phyloP scores from a whole-genome alignment of 73 alveolate species.

The Tetrahymena borealis region DNA sequence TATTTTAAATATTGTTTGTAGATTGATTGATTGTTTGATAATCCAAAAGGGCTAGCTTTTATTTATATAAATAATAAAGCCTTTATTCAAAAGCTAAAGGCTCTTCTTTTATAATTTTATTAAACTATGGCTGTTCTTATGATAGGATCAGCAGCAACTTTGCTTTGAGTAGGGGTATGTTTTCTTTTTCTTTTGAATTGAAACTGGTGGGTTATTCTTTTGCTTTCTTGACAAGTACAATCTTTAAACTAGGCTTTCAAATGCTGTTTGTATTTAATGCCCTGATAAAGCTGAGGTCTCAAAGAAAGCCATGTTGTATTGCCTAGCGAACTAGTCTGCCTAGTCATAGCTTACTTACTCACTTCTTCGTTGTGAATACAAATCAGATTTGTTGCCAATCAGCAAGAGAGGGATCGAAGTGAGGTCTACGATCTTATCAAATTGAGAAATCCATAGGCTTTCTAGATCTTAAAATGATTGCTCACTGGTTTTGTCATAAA shows the following conservation, averaged over 20 bases:
- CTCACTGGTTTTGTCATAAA: not conserved
- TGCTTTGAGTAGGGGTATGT: not conserved
- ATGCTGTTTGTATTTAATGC: not conserved
- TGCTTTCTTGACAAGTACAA: not conserved
- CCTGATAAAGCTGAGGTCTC: not conserved
- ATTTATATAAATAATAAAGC: too few relatives aligned
- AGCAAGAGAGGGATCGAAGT: not conserved
- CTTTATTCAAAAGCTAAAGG: too few relatives aligned
- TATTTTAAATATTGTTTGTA: too few relatives aligned
- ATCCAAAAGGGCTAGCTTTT: too few relatives aligned
- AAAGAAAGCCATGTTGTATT: not conserved
- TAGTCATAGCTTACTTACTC: not conserved
- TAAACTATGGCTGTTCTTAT: too few relatives aligned
- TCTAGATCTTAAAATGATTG: not conserved
- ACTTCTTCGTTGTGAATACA: not conserved
- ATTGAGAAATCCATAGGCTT: not conserved
- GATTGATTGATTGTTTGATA: too few relatives aligned
- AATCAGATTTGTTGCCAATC: not conserved
- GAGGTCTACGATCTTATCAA: not conserved
- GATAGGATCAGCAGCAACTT: not conserved
- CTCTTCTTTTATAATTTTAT: too few relatives aligned
- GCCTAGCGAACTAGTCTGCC: not conserved
- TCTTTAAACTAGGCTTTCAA: not conserved
- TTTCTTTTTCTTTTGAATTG: not conserved
- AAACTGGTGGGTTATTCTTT: not conserved